These are phyloP conservation scores for Triadica sebifera DNA, from an alignment of 345 rosid genomes.

Conservation along the genomic window DNA sequence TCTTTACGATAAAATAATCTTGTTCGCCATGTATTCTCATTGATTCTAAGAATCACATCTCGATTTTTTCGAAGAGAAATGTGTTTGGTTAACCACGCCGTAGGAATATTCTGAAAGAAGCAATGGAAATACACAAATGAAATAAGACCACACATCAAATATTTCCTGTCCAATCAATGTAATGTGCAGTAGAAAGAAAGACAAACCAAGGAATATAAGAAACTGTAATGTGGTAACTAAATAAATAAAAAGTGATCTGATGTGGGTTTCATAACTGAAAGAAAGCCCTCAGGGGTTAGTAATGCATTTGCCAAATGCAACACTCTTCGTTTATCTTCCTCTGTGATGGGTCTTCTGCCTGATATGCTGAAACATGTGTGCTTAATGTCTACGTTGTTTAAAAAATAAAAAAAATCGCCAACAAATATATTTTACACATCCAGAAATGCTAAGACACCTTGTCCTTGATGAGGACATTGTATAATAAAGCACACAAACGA, in stretches of 20 bases:
- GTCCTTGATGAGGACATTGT: neutral
- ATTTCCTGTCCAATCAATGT: neutral
- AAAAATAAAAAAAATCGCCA: neutral
- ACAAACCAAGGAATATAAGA: neutral
- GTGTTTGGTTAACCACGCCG: slow-evolving; percentile 33
- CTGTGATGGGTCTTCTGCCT: slow-evolving; percentile 32
- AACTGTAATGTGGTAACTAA: neutral
- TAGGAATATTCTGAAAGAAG: slow-evolving; percentile 38
- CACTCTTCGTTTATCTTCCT: slow-evolving; percentile 28
- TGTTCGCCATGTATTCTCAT: slow-evolving; percentile 36
- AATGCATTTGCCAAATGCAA: slow-evolving; percentile 34
- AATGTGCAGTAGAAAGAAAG: neutral
- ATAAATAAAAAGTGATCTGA: neutral
- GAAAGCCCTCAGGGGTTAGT: slow-evolving; percentile 31
- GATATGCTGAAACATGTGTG: slow-evolving; percentile 12
- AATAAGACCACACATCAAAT: neutral
- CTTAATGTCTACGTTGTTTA: slow-evolving; percentile 3
- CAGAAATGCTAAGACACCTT: neutral
- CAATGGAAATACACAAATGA: neutral
- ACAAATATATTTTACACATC: neutral
- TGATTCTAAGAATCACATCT: slow-evolving; percentile 34
- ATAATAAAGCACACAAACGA: slow-evolving; percentile 2
- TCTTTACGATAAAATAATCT: slow-evolving; percentile 17
- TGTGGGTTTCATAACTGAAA: slow-evolving; percentile 45
- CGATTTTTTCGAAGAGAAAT: slow-evolving; percentile 25